These are phyloP conservation scores for Globisporangium canariense DNA, from an alignment of 352 stramenopile genomes.

Conservation along the genomic window DNA sequence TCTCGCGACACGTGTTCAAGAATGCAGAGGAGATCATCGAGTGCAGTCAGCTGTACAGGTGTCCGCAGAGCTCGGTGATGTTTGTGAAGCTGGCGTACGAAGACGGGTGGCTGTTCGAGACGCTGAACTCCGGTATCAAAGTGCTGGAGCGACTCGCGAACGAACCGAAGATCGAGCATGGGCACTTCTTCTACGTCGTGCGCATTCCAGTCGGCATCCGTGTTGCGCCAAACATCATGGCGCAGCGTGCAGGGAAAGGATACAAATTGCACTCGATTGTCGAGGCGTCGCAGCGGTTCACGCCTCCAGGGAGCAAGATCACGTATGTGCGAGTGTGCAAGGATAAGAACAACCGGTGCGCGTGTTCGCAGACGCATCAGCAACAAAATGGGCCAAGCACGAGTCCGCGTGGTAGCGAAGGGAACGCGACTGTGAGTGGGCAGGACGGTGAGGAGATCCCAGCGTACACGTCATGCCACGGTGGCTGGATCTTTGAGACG, in stretches of 20 bases:
- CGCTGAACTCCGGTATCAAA: slow-evolving; percentile 75
- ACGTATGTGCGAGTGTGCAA: slow-evolving; percentile 83
- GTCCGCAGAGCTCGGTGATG: slow-evolving; percentile 65
- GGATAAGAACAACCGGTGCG: slow-evolving; percentile 63
- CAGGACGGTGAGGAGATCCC: slow-evolving; percentile 9
- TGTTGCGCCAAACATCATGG: slow-evolving; percentile 82
- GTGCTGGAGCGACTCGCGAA: slow-evolving; percentile 66
- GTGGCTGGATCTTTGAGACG: slow-evolving; percentile 83
- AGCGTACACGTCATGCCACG: slow-evolving; percentile 43
- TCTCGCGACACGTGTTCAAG: slow-evolving; percentile 66
- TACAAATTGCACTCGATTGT: slow-evolving; percentile 84
- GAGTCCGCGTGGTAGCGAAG: not conserved
- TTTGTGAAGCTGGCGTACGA: slow-evolving; percentile 84
- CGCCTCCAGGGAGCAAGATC: slow-evolving; percentile 74
- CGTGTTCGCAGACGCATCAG: slow-evolving; percentile 51
- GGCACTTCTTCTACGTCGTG: slow-evolving; percentile 84
- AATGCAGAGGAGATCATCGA: slow-evolving; percentile 84
- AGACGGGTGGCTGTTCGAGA: slow-evolving; percentile 80
- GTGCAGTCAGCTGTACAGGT: slow-evolving; percentile 60
- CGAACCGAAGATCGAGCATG: slow-evolving; percentile 61
- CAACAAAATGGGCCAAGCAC: not conserved
- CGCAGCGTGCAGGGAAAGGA: slow-evolving; percentile 70
- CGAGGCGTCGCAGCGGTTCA: slow-evolving; percentile 80
- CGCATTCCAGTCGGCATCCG: slow-evolving; percentile 81
- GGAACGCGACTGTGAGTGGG: not conserved